Base-by-base conservation (phyloP, 805 yeast species). In the Metschnikowia sp. region DNA sequence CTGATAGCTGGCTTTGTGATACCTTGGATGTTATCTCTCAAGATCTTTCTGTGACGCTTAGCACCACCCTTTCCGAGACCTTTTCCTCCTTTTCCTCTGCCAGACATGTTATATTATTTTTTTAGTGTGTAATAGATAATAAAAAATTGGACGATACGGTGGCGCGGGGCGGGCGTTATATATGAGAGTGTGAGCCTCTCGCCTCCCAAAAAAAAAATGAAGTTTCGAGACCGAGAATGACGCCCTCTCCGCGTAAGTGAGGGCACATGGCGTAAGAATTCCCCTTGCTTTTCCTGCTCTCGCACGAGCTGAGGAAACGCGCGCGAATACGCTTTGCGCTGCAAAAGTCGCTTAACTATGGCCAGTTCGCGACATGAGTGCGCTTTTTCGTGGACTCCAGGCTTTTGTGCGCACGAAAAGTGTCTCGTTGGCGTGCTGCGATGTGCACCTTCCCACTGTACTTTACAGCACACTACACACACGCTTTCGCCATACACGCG, bases 41-140 rank as follows among this genome's bases (percentile, higher is more conserved):
- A 82, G 77, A 92, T 88, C 88, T 91, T 91, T 85, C 98, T 89
- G 90, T 92, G 99, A 79, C 99, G 90, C 86, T 92, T 92, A 68
- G 99, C 99, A 81, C 99, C 99, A 79, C 97, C 98, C 81, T 94
- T 94, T 70, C 99, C 99, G 67, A 94, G 83, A 79, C 99, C 99
- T 88, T 94, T 94, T 72, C 98, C 99, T 72, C 98, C 98, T 89
- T 94, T 92, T 70, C 99, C 99, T 84, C 97, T 91, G 75, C 98
- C 97, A 74, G 97, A 89, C 97, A 90, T 90, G n/a, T 29, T 39
- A 39, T 22, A 10, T 44, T 45, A 39, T 39, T 30, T 39, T 39
- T 39, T 44, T 37, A 28, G 40, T 31, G 33, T 26, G 35, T 39
- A 43, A 37, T 43, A 44, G 33, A 39, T 39, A 35, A 34, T 10